Percentiles rank a stretch among this genome's conserved stretches.
phyloP scores from a whole-genome alignment of 441 rosid species.

The Syzygium syzygioides region DNA sequence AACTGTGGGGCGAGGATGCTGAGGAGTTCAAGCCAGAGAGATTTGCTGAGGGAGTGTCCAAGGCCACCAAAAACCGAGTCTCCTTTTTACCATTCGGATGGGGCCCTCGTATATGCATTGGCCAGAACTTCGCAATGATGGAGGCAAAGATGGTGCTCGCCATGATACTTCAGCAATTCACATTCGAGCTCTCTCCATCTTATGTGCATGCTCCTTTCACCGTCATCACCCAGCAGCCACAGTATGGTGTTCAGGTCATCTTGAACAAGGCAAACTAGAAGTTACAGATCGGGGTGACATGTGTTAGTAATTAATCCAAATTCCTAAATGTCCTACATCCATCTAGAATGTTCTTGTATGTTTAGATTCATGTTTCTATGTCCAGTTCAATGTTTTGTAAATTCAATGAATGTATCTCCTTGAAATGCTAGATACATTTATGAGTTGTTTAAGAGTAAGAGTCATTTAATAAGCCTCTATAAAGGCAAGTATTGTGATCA shows the following conservation, averaged over 20 bases:
- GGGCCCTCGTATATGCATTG: slow-evolving; percentile 7
- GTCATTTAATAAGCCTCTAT: no score
- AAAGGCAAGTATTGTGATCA: no score
- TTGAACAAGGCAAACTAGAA: background rate
- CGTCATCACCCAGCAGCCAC: background rate
- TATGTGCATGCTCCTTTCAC: slow-evolving; percentile 1
- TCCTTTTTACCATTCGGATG: slow-evolving; percentile 1
- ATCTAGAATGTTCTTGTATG: no score
- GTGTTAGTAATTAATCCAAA: background rate
- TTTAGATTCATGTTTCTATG: no score
- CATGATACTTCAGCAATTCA: slow-evolving; percentile 1
- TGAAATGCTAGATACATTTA: no score
- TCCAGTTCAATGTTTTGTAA: no score
- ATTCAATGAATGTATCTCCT: no score
- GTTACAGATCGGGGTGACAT: background rate
- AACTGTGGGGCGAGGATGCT: background rate
- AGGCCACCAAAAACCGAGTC: slow-evolving; percentile 3
- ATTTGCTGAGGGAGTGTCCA: background rate
- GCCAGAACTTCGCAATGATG: background rate
- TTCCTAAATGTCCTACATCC: no score
- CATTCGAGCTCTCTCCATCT: slow-evolving; percentile 1
- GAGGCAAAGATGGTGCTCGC: slow-evolving; percentile 4
- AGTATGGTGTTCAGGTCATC: background rate
- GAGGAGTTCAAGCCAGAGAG: background rate
- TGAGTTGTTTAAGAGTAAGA: no score